Evolutionary conservation across 108 stramenopile species (phyloP).

Genomic region (Fistulifera solaris): DNA sequence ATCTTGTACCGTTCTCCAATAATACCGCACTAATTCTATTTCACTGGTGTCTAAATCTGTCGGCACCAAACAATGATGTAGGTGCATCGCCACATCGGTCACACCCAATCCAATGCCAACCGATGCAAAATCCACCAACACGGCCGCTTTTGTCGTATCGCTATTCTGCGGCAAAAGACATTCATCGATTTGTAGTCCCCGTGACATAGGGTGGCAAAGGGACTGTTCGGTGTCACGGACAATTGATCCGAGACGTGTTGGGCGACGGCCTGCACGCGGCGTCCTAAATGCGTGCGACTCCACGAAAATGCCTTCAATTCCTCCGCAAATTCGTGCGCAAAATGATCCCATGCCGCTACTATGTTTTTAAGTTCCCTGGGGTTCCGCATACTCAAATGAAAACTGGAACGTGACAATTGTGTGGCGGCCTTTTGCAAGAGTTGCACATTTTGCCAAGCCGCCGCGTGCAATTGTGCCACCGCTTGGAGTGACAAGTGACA

Average conservation of each 20-base stretch:
- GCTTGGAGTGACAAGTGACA: conserved; percentile 37
- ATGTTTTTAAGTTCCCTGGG: conserved; percentile 55
- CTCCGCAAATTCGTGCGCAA: conserved; percentile 28
- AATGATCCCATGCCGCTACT: conserved; percentile 45
- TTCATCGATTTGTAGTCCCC: conserved; percentile 81
- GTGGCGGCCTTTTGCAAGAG: conserved; percentile 29
- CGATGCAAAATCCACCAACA: conserved; percentile 76
- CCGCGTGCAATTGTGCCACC: conserved; percentile 59
- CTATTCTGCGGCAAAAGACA: conserved; percentile 47
- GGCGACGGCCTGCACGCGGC: conserved; percentile 41
- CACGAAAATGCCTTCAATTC: conserved; percentile 16
- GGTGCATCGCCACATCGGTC: conserved; percentile 77
- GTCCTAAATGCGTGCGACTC: conserved; percentile 30
- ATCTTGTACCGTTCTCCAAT: conserved; percentile 29
- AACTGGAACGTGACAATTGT: conserved; percentile 45
- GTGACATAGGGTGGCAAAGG: conserved; percentile 58
- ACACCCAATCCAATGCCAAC: conserved; percentile 65
- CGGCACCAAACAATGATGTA: conserved; percentile 56
- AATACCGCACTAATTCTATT: conserved; percentile 45
- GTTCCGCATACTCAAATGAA: conserved; percentile 58
- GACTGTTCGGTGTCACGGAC: conserved; percentile 41
- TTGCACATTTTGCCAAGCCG: conserved; percentile 46
- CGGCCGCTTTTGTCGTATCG: conserved; percentile 10
- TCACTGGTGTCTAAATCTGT: conserved; percentile 43
- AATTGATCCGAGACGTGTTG: conserved; percentile 48